Percentiles rank a stretch among this genome's conserved stretches.
Conservation (phyloP, 2,329 filamentous ascomycete genomes). For the Phyllosticta ampelicida region DNA sequence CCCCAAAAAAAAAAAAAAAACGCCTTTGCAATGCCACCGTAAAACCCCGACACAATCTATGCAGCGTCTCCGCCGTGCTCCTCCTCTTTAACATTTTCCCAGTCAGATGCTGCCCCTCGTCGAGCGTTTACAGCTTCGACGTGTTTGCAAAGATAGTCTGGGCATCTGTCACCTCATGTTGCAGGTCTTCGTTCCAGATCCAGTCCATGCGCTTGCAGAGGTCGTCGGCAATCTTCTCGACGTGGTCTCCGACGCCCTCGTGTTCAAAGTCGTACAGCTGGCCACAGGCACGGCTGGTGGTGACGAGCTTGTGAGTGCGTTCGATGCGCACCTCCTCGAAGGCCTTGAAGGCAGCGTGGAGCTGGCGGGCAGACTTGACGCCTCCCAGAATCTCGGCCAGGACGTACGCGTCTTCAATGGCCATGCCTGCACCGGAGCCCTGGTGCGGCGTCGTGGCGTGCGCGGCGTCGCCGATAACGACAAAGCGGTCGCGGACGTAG, state of each 20-base stretch:
- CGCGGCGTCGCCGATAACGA: slow-evolving; percentile 46
- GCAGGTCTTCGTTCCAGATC: slow-evolving; percentile 32
- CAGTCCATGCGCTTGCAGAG: slow-evolving; percentile 25
- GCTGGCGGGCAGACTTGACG: slow-evolving; percentile 2
- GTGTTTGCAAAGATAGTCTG: neutral
- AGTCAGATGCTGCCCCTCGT: no score
- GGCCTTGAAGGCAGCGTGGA: slow-evolving; percentile 25
- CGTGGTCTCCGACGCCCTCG: slow-evolving; percentile 22
- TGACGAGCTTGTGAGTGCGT: slow-evolving; percentile 37
- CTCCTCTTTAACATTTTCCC: neutral
- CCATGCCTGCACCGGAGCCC: slow-evolving; percentile 46
- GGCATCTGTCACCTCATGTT: slow-evolving; percentile 16
- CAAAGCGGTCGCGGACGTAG: slow-evolving; percentile 27
- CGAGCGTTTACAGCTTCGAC: neutral
- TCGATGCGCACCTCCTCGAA: slow-evolving; percentile 28
- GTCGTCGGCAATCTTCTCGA: slow-evolving; percentile 22
- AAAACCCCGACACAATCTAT: neutral
- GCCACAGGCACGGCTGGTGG: slow-evolving; percentile 29
- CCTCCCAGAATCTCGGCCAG: slow-evolving; percentile 27
- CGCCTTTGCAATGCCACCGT: neutral
- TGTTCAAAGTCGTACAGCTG: slow-evolving; percentile 31
- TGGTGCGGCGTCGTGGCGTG: slow-evolving; percentile 46
- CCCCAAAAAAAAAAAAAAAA: no score
- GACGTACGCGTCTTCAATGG: slow-evolving; percentile 43
- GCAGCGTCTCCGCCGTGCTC: neutral